Base-by-base conservation (phyloP, 108 stramenopile species). In the Licmophora abbreviata region DNA sequence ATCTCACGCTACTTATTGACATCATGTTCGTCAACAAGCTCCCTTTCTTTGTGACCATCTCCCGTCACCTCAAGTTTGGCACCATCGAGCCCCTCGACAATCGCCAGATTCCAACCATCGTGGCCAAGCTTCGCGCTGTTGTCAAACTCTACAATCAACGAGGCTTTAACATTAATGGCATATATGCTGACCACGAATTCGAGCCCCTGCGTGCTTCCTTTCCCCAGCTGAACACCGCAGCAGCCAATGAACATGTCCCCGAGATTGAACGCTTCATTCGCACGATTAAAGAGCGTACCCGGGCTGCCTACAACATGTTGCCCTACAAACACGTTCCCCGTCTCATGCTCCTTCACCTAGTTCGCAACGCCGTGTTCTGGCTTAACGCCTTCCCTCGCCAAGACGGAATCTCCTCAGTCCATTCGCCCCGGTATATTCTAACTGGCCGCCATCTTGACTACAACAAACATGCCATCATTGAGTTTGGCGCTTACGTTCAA, bases 231-330 rank as follows among this genome's bases (percentile, higher is more conserved):
- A 43, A 66, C 6, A n/a, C 36, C 31, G 18, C 25, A 21, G 24
- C 49, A 11, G n/a, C 42, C 18, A 60, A 65, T 21, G 73, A 72
- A 28, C 78, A 79, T 48, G 66, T 75, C 1, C 63, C 66, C 23
- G 71, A 56, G 29, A 51, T 71, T 18, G 77, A 79, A 47, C 58
- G 76, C 9, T 46, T 27, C 11, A 68, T 63, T 14, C 66, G 57
- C 2, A 58, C 51, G 4, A 57, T 69, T 24, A 69, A 75, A 44
- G 67, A 77, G 25, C 40, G 70, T 10, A 29, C 25, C 10, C 43
- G 75, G 15, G 32, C 54, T 12, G 43, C 44, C 23, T 43, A 38
- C 42, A 27, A 51, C 45, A 51, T 40, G 4, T 29, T 77, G 7
- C 75, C 75, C 15, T 77, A 55, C 46, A 43, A 63, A 12, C 27